Evolutionary conservation across 306 rosid genomes (phyloP).

Genomic region (cucumber (Cucumis sativus)): DNA sequence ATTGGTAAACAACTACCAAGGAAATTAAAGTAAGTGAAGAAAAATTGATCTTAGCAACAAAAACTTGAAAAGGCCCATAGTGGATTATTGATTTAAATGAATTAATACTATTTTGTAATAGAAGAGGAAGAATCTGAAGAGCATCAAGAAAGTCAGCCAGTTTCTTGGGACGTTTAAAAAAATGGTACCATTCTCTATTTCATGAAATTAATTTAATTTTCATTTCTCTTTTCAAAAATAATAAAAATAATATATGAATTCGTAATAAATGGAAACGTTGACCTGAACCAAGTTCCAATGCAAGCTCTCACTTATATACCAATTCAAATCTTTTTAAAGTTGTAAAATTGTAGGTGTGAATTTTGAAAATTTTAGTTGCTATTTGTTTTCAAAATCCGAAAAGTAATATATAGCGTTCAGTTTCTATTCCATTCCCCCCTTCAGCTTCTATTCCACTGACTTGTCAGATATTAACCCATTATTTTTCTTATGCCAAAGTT

Average conservation of each 20-base stretch:
- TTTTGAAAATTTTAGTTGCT: slow-evolving; percentile 15
- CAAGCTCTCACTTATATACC: slow-evolving; percentile 12
- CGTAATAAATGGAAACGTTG: slow-evolving; percentile 39
- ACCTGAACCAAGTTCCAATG: slow-evolving; percentile 52
- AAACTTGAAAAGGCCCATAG: neutral
- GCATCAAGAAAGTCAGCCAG: neutral
- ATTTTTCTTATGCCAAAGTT: neutral
- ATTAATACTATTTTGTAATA: neutral
- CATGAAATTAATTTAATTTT: neutral
- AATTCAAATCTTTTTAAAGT: neutral
- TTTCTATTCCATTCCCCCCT: slow-evolving; percentile 98
- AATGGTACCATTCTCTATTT: neutral
- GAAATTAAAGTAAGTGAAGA: neutral
- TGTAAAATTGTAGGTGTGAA: neutral
- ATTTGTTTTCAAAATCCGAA: neutral
- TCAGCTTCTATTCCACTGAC: slow-evolving; percentile 95
- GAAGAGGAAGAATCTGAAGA: slow-evolving; percentile 2
- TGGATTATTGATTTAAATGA: too few species aligned
- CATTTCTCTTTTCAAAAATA: too few species aligned
- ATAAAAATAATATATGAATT: neutral
- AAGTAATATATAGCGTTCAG: slow-evolving; percentile 22
- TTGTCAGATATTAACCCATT: slow-evolving; percentile 36
- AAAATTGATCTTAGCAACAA: neutral
- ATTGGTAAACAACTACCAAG: too few species aligned
- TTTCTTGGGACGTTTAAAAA: slow-evolving; percentile 4